phyloP scores from a whole-genome alignment of 2,329 filamentous ascomycete genomes.

The Fusarium mexicanum region DNA sequence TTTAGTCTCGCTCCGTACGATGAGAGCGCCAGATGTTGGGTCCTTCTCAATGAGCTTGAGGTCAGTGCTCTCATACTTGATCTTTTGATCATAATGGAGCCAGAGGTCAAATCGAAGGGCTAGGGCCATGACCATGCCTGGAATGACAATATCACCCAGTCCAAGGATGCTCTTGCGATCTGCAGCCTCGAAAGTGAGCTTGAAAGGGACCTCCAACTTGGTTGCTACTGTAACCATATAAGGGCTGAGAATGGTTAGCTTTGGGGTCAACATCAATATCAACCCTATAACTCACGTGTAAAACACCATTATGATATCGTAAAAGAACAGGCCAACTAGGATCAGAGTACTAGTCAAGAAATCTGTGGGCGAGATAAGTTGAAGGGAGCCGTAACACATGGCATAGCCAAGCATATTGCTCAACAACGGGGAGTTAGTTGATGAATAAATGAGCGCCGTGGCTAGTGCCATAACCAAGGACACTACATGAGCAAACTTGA shows the following conservation, averaged over 20 bases:
- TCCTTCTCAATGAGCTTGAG: slow-evolving; percentile 49
- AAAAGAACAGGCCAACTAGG: slow-evolving; percentile 84
- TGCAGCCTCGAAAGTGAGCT: slow-evolving; percentile 78
- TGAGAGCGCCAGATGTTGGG: slow-evolving; percentile 45
- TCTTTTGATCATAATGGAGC: slow-evolving; percentile 78
- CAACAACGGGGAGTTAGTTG: slow-evolving; percentile 66
- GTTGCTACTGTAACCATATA: slow-evolving; percentile 91
- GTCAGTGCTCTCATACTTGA: slow-evolving; percentile 56
- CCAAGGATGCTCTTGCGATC: slow-evolving; percentile 84
- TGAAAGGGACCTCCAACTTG: slow-evolving; percentile 90
- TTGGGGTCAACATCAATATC: not conserved
- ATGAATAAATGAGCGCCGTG: slow-evolving; percentile 72
- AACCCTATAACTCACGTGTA: slow-evolving; percentile 69
- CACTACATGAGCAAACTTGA: slow-evolving; percentile 67
- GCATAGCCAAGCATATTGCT: slow-evolving; percentile 89
- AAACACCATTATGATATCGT: slow-evolving; percentile 94
- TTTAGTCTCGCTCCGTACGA: slow-evolving; percentile 51
- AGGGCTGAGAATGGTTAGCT: slow-evolving; percentile 60
- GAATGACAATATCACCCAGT: slow-evolving; percentile 92
- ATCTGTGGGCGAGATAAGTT: slow-evolving; percentile 88
- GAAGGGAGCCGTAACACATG: slow-evolving; percentile 84
- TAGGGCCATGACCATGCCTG: slow-evolving; percentile 88
- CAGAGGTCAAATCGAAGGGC: slow-evolving; percentile 93
- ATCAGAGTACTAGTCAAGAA: slow-evolving; percentile 84
- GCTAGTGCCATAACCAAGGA: slow-evolving; percentile 64